These are phyloP conservation scores for Yamadazyma taylorii DNA, from an alignment of 1,139 yeast species.

Conservation along the genomic window DNA sequence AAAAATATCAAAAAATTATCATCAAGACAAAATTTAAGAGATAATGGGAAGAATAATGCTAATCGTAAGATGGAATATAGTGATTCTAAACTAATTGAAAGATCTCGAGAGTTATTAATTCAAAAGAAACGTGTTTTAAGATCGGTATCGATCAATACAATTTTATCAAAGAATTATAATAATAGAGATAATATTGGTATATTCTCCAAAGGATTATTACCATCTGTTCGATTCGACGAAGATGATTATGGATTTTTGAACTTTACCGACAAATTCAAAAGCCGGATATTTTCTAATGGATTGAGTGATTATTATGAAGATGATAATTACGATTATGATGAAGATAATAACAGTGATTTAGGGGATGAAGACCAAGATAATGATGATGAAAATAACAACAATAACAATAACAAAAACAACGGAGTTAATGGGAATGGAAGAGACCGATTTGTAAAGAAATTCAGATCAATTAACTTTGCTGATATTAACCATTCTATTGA, in stretches of 20 bases:
- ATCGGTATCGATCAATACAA: conserved; percentile 46
- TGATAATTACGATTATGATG: conserved; percentile 16
- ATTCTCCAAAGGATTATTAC: conserved; percentile 22
- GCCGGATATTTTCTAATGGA: conserved; percentile 33
- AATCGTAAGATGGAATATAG: conserved; percentile 44
- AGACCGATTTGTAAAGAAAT: conserved; percentile 1
- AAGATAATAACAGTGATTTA: conserved; percentile 3
- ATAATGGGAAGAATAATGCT: neutral
- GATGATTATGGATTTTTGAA: conserved; percentile 37
- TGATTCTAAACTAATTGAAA: conserved; percentile 53
- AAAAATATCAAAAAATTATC: conserved; percentile 42
- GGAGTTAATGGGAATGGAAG: neutral
- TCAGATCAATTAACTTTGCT: conserved; percentile 12
- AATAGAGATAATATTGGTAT: conserved; percentile 17
- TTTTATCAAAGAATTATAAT: conserved; percentile 32
- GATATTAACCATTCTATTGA: conserved; percentile 7
- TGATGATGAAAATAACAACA: conserved; percentile 12
- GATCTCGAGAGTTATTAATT: conserved; percentile 41
- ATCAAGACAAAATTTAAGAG: conserved; percentile 30
- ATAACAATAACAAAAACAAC: neutral
- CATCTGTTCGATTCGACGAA: conserved; percentile 14
- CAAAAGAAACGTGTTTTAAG: conserved; percentile 47
- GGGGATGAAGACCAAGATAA: conserved; percentile 11
- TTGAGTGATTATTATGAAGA: conserved; percentile 27
- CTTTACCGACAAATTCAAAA: conserved; percentile 28